Evolutionary conservation across 441 rosid genomes (phyloP).

Genomic region (Pelargonium australe): DNA sequence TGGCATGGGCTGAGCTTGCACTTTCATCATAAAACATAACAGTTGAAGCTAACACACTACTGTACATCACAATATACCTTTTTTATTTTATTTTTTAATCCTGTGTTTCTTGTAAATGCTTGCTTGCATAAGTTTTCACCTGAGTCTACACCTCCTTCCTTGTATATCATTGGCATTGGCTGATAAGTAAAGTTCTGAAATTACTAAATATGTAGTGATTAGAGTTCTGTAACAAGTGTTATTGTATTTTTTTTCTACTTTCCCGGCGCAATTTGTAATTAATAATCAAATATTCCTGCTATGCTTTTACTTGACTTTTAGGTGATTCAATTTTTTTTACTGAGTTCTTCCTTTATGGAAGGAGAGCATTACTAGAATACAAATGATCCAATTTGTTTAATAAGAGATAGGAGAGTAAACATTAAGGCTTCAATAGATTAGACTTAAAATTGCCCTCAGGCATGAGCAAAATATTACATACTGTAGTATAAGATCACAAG

Average conservation of each 20-base stretch:
- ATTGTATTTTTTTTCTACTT: too few species aligned
- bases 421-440: background rate
- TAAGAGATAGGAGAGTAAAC: background rate
- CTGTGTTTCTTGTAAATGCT: slow-evolving; percentile 31
- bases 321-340: background rate
- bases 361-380: background rate
- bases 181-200: slow-evolving; percentile 28
- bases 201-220: slow-evolving; percentile 6
- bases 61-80: slow-evolving; percentile 35
- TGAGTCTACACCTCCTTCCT: slow-evolving; percentile 6
- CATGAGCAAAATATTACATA: background rate
- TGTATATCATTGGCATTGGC: slow-evolving; percentile 28
- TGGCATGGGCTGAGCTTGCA: slow-evolving; percentile 98
- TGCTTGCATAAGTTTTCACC: slow-evolving; percentile 22
- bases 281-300: background rate
- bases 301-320: background rate
- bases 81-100: slow-evolving; percentile 2
- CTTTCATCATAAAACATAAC: slow-evolving; percentile 50
- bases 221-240: background rate
- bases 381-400: background rate
- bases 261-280: background rate
- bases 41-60: slow-evolving; percentile 33
- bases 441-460: background rate
- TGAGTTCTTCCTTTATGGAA: background rate
- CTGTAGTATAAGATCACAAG: background rate